Conservation (phyloP, 1,139 yeast genomes). For the Blastobotrys aristatus region DNA sequence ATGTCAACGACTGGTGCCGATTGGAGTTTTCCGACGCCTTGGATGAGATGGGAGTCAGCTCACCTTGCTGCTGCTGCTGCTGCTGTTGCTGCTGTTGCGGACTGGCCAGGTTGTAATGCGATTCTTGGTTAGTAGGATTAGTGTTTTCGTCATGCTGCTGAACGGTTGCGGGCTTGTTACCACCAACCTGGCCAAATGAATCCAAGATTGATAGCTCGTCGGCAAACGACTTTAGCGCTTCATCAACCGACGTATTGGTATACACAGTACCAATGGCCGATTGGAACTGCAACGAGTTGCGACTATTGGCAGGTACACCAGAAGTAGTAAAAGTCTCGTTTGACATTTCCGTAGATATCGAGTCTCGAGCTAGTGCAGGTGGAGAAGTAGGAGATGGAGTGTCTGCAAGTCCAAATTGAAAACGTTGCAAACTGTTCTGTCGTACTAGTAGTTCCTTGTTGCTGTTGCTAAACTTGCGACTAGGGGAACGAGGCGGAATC, state of each 20-base stretch:
- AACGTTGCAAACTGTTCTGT: not conserved
- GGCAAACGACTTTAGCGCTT: slow-evolving; percentile 24
- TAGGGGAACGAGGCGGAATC: slow-evolving; percentile 17
- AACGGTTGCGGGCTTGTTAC: not conserved
- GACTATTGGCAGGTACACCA: not conserved
- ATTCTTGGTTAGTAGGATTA: not conserved
- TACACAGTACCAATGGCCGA: not conserved
- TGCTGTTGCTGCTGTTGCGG: not conserved
- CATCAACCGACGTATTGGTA: slow-evolving; percentile 19
- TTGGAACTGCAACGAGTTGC: not conserved
- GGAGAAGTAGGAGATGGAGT: not conserved
- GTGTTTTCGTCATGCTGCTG: not conserved
- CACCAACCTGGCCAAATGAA: slow-evolving; percentile 18
- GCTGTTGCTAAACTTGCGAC: slow-evolving; percentile 7
- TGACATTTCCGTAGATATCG: not conserved
- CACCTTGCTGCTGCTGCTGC: too few species aligned
- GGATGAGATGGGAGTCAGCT: slow-evolving; percentile 12
- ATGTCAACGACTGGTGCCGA: slow-evolving; percentile 2
- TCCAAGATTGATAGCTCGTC: slow-evolving; percentile 25
- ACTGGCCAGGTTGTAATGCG: too few species aligned
- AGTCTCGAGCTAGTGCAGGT: not conserved
- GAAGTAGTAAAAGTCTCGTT: not conserved
- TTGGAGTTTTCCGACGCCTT: slow-evolving; percentile 9
- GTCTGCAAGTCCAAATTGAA: slow-evolving; percentile 5
- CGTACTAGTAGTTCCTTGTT: not conserved